These are phyloP conservation scores for Candida sojae DNA, from an alignment of 1,139 yeast genomes.

Conservation along the genomic window DNA sequence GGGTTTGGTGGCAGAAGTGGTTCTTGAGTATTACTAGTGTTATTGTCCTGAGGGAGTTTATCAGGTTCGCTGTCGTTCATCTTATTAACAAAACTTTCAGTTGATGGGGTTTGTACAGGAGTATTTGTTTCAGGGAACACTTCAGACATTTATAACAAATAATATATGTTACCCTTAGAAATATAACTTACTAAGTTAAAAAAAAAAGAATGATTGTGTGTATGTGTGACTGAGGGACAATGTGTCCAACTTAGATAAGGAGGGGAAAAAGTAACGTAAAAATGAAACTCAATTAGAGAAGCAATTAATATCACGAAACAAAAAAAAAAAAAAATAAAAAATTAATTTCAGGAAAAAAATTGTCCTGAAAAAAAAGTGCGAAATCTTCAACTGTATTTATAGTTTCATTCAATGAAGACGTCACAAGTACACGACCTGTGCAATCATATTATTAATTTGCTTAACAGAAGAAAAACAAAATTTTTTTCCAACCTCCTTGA, in stretches of 20 bases:
- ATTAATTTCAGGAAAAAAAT: not conserved
- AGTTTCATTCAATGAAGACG: not conserved
- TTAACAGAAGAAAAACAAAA: not conserved
- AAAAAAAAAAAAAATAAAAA: not conserved
- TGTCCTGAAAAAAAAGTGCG: constrained; percentile 3
- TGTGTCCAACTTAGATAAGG: not conserved
- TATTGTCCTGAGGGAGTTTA: not conserved
- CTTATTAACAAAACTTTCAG: constrained; percentile 25
- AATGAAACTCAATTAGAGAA: no score
- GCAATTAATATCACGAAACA: not conserved
- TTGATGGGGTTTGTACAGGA: constrained; percentile 45
- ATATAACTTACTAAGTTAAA: no score
- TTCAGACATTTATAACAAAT: constrained; percentile 17
- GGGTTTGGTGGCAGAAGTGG: constrained; percentile 51
- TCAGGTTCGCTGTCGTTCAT: constrained; percentile 7
- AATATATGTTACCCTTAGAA: no score
- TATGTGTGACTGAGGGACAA: no score
- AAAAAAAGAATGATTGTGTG: no score
- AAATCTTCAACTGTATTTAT: constrained; percentile 5
- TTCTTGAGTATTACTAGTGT: constrained; percentile 14
- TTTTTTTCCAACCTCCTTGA: not conserved
- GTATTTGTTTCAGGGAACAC: constrained; percentile 28
- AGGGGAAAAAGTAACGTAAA: not conserved
- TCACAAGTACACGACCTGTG: constrained; percentile 1
- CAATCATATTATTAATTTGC: not conserved